Evolutionary conservation across 257 asterid species (phyloP).

Genomic region (Knoxia roxburghii): DNA sequence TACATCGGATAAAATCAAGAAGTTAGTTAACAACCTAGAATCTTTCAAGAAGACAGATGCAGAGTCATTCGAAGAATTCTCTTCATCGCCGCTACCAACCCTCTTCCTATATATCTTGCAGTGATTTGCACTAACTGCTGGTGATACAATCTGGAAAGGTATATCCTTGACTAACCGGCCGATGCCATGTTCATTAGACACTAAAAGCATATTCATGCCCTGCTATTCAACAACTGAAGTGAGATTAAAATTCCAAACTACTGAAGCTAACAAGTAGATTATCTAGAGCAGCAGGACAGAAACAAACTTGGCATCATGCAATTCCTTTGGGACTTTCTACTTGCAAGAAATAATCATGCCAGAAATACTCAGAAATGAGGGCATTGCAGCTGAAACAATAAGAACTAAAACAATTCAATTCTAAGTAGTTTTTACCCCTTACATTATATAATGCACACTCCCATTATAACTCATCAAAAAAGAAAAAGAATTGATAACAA

Average conservation of each 20-base stretch:
- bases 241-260: neutral
- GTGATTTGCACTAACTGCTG: slow-evolving; percentile 80
- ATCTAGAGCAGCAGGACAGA: neutral
- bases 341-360: too few species aligned
- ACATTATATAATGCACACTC: too few species aligned
- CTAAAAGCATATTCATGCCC: slow-evolving; percentile 86
- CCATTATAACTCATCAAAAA: too few species aligned
- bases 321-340: too few species aligned
- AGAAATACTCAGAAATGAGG: too few species aligned
- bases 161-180: slow-evolving; percentile 79
- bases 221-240: slow-evolving; percentile 21
- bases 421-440: too few species aligned
- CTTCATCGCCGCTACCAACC: slow-evolving; percentile 34
- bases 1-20: slow-evolving; percentile 14
- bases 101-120: slow-evolving; percentile 76
- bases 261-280: neutral
- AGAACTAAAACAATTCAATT: too few species aligned
- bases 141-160: slow-evolving; percentile 64
- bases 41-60: slow-evolving; percentile 71
- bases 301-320: neutral
- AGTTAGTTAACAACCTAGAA: slow-evolving; percentile 49
- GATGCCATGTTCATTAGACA: slow-evolving; percentile 65
- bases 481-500: too few species aligned
- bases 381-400: too few species aligned
- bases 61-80: slow-evolving; percentile 30